These are phyloP conservation scores for Basidiobolus meristosporus DNA, from an alignment of 371 early-diverging fungal genomes.

Conservation along the genomic window DNA sequence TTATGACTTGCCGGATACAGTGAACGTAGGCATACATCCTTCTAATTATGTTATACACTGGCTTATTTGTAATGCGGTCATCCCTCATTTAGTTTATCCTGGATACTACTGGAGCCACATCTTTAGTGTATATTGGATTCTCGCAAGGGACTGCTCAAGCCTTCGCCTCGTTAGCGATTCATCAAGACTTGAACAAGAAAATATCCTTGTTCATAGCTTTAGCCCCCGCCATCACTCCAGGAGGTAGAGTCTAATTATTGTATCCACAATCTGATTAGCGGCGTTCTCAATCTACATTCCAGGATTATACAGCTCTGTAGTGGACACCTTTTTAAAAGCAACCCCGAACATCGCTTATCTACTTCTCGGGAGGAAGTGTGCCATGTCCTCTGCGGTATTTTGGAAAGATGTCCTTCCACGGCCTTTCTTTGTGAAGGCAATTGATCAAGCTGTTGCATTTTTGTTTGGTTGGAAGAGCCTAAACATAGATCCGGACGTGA, in stretches of 20 bases:
- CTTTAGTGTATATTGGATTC: conserved; percentile 85
- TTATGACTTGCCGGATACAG: conserved; percentile 68
- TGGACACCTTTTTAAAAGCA: conserved; percentile 67
- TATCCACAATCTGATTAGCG: no score
- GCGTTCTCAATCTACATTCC: no score
- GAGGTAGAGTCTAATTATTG: no score
- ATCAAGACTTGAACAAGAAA: conserved; percentile 51
- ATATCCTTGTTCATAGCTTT: conserved; percentile 77
- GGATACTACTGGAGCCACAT: conserved; percentile 46
- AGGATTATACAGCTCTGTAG: conserved; percentile 58
- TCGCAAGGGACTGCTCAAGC: conserved; percentile 88
- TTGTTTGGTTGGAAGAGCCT: conserved; percentile 74
- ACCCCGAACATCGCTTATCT: conserved; percentile 79
- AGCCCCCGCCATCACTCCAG: conserved; percentile 85
- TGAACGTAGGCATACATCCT: no score
- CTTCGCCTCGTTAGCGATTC: conserved; percentile 76
- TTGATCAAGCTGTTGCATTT: conserved; percentile 51
- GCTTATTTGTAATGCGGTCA: no score
- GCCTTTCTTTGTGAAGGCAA: conserved; percentile 47
- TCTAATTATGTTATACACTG: no score
- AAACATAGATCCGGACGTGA: conserved; percentile 53
- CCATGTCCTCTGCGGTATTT: conserved; percentile 61
- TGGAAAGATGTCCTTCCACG: conserved; percentile 72
- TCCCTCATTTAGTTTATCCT: no score
- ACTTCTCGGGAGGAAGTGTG: conserved; percentile 72